phyloP scores from a whole-genome alignment of 495 filamentous ascomycete species.

The Penicillium robsamsonii region DNA sequence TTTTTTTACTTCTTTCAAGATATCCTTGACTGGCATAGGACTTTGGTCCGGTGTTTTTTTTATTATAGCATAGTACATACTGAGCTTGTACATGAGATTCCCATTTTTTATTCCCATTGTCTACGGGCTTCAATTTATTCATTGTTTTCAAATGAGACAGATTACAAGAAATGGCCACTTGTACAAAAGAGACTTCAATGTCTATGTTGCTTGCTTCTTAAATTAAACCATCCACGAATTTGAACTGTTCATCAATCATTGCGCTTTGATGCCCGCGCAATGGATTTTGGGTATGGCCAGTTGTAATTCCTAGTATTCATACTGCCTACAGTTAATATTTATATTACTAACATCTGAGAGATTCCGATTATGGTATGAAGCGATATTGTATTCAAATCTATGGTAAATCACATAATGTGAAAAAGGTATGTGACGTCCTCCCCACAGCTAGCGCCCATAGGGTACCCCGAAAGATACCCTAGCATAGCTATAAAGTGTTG shows the following conservation, averaged over 20 bases:
- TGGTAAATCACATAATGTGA: not conserved
- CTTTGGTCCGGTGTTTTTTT: not conserved
- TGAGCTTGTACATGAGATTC: conserved; percentile 10
- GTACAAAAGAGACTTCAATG: too few relatives aligned
- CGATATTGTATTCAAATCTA: not conserved
- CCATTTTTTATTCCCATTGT: not conserved
- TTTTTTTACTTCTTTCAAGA: conserved; percentile 13
- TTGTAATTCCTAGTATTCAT: not conserved
- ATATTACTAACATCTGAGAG: not conserved
- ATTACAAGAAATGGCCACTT: too few relatives aligned
- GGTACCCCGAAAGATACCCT: conserved; percentile 10
- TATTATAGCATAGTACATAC: conserved; percentile 4
- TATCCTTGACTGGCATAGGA: conserved; percentile 9
- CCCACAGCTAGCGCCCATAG: conserved; percentile 11
- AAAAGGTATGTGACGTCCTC: conserved; percentile 16
- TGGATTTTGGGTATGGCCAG: too few relatives aligned
- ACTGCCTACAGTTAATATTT: not conserved
- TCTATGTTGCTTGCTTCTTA: too few relatives aligned
- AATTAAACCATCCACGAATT: too few relatives aligned
- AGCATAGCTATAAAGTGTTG: conserved; percentile 17
- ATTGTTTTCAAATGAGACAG: not conserved
- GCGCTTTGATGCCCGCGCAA: too few relatives aligned
- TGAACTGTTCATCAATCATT: too few relatives aligned
- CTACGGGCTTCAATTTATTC: not conserved
- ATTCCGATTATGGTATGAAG: not conserved